Base-by-base conservation (phyloP, 805 yeast genomes). In the Candida arabinofermentans region DNA sequence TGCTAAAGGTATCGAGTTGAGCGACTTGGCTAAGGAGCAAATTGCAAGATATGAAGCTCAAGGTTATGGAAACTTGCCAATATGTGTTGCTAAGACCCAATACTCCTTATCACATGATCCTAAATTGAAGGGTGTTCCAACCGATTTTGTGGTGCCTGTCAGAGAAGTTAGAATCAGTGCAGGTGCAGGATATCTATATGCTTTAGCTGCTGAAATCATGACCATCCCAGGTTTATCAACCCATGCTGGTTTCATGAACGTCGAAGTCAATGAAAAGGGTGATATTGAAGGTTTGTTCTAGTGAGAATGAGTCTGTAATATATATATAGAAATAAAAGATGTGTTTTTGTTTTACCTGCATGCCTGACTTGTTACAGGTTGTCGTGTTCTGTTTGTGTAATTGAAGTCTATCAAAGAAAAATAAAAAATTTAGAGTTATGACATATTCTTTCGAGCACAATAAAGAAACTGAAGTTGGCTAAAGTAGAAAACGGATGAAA, bases 141-240 rank as follows among this genome's bases (percentile, higher is more conserved):
- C 79, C 17, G 91, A 83, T 1, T 85, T 84, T 67, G 78, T 72
- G 30, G 80, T 85, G 70, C 95, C 95, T 43, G 81, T 85, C 53
- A 75, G 91, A 68, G 95, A 85, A 53, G 81, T 85, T 43, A 75
- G 86, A 60, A 74, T 82, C 51, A 89, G 90, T 65, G 91, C 91
- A 33, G 95, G 95, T 65, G 93, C 93, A 29, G 93, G 93, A 4
- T 85, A 85, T 65, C 71, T 85, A 63, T 85, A 84, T 58, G 93
- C 91, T 5, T 71, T 85, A 55, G 93, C 95, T 5, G 93, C 88
- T 41, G 90, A 84, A 63, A 85, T 85, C 57, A 86, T 81, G 71
- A 85, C 95, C 34, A 85, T 85, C 55, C 95, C 95, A 23, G 93
- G 95, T 46, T 72, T 85, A 61, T 86, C 93, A 43, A 85, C 95